A percentile compares a stretch with the other conserved stretches of the same genome.
These are phyloP conservation scores for Desmodesmus armatus DNA, from an alignment of 139 green algal genomes.

Conservation along the genomic window DNA sequence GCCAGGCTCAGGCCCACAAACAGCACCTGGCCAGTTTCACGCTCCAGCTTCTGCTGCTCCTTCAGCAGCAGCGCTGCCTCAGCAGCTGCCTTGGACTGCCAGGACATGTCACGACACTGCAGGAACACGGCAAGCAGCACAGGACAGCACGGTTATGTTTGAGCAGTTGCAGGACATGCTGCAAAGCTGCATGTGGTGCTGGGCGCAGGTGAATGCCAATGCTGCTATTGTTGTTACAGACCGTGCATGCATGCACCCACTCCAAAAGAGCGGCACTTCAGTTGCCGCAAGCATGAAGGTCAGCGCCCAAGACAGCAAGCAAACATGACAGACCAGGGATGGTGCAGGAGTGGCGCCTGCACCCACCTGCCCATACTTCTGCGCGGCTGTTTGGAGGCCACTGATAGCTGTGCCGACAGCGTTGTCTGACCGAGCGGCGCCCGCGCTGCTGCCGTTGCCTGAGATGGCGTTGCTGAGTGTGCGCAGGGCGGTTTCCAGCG, in stretches of 20 bases:
- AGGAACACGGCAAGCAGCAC: not conserved
- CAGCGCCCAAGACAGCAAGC: not conserved
- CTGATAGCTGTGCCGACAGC: not conserved
- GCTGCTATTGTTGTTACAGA: too few relatives aligned
- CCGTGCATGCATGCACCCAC: not conserved
- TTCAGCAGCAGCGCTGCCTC: constrained; percentile 63
- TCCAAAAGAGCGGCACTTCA: not conserved
- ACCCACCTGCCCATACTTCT: constrained; percentile 51
- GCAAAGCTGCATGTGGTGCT: not conserved
- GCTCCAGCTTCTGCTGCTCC: constrained; percentile 73
- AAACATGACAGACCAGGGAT: not conserved
- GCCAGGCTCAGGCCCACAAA: constrained; percentile 72
- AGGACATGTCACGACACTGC: constrained; percentile 65
- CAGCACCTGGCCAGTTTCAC: constrained; percentile 69
- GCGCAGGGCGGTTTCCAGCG: constrained; percentile 16
- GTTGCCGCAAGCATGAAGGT: too few relatives aligned
- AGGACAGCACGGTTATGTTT: not conserved
- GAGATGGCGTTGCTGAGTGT: not conserved
- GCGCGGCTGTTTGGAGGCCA: constrained; percentile 35
- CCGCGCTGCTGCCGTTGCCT: not conserved
- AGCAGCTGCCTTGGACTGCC: constrained; percentile 60
- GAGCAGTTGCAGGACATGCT: not conserved
- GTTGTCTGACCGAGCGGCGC: not conserved
- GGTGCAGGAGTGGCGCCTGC: not conserved
- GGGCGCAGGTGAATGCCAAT: not conserved